phyloP scores from a whole-genome alignment of 2,329 filamentous ascomycete species.

The Aureobasidium lini region DNA sequence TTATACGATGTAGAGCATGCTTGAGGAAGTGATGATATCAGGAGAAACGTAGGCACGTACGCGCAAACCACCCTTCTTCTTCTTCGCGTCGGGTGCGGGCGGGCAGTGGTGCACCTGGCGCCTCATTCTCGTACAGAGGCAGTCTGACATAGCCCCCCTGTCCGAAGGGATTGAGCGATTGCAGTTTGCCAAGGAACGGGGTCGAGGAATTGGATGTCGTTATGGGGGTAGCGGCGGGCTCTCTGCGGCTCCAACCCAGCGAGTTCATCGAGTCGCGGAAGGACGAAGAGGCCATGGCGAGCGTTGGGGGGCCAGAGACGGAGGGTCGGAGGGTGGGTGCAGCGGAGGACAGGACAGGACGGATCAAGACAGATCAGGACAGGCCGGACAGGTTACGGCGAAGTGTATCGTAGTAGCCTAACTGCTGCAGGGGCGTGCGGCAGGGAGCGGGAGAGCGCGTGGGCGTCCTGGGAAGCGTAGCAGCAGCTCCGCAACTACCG shows the following conservation, averaged over 20 bases:
- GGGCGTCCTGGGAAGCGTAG: conserved; percentile 4
- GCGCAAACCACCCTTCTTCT: conserved; percentile 88
- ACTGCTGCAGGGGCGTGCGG: conserved; percentile 12
- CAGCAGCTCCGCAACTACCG: conserved; percentile 14
- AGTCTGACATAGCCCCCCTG: conserved; percentile 82
- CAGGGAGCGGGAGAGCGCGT: conserved; percentile 14
- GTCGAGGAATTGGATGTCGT: conserved; percentile 65
- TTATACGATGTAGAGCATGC: conserved; percentile 4
- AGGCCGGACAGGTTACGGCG: conserved; percentile 1
- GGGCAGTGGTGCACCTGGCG: conserved; percentile 73
- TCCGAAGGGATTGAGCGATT: conserved; percentile 81
- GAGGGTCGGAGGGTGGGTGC: neutral
- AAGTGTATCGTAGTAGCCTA: neutral
- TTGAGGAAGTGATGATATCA: conserved; percentile 17
- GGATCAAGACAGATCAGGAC: conserved; percentile 1
- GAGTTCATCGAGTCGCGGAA: conserved; percentile 95
- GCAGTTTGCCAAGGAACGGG: conserved; percentile 72
- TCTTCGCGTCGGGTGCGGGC: conserved; percentile 80
- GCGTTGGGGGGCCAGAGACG: neutral
- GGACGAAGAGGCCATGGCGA: conserved; percentile 70
- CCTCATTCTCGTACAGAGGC: conserved; percentile 70
- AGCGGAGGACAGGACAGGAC: neutral
- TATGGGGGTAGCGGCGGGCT: conserved; percentile 61
- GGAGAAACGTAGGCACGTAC: conserved; percentile 55
- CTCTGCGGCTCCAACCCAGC: conserved; percentile 85